Conservation (phyloP, 352 stramenopile genomes). For the Globisporangium recalcitrans region DNA sequence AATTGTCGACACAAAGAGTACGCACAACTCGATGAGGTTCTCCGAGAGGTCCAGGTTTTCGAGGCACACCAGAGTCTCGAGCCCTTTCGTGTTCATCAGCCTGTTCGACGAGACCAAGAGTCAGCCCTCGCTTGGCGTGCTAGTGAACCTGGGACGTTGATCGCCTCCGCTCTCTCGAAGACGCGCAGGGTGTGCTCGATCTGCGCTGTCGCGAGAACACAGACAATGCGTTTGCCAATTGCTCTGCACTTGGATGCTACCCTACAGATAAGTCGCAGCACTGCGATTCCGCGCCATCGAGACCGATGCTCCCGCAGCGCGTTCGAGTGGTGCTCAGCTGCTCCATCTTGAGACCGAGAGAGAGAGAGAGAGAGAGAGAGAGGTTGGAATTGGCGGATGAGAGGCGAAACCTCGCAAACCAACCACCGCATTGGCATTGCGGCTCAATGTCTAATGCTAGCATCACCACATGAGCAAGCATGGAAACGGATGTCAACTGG, state of each 20-base stretch:
- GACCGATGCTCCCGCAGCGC: conserved; percentile 36
- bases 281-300: conserved; percentile 54
- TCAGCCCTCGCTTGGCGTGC: background rate
- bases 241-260: too few relatives aligned
- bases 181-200: conserved; percentile 61
- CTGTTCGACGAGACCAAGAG: conserved; percentile 14
- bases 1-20: background rate
- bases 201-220: conserved; percentile 38
- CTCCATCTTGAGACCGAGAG: background rate
- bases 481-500: too few relatives aligned
- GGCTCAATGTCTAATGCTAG: too few relatives aligned
- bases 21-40: conserved; percentile 74
- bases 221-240: too few relatives aligned
- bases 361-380: background rate
- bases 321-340: conserved; percentile 6
- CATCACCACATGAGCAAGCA: too few relatives aligned
- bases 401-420: too few relatives aligned
- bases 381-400: too few relatives aligned
- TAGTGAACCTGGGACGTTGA: conserved; percentile 21
- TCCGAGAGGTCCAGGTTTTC: conserved; percentile 66
- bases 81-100: conserved; percentile 49
- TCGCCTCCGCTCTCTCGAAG: conserved; percentile 52
- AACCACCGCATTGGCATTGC: too few relatives aligned
- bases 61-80: conserved; percentile 61
- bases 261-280: conserved; percentile 63